These are phyloP conservation scores for Adansonia grandidieri DNA, from an alignment of 441 rosid species.

Conservation along the genomic window DNA sequence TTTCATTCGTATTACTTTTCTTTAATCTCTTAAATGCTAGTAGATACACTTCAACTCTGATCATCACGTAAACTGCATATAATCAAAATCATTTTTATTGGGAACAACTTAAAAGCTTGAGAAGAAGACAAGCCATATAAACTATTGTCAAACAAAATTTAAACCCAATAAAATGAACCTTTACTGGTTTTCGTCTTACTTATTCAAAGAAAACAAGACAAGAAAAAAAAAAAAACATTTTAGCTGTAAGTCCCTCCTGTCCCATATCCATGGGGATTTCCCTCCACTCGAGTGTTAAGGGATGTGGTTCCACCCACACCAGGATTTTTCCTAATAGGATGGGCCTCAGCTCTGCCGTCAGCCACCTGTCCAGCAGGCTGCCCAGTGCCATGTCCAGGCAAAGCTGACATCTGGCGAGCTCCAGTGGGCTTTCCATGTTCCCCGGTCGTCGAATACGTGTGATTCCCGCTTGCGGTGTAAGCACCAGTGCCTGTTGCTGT, in stretches of 20 bases:
- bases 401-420: neutral
- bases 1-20: too few relatives aligned
- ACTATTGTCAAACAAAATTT: too few relatives aligned
- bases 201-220: too few relatives aligned
- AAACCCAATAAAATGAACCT: too few relatives aligned
- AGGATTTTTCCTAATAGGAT: conserved; percentile 1
- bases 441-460: conserved; percentile 17
- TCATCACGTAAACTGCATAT: too few relatives aligned
- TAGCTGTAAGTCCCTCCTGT: neutral
- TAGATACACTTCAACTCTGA: too few relatives aligned
- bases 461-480: conserved; percentile 24
- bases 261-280: conserved; percentile 15
- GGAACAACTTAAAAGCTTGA: too few relatives aligned
- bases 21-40: too few relatives aligned
- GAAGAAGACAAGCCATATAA: too few relatives aligned
- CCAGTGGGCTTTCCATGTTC: neutral
- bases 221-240: neutral
- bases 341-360: neutral
- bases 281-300: neutral
- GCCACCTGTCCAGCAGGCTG: neutral
- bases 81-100: too few relatives aligned
- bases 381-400: conserved; percentile 9
- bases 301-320: conserved; percentile 30
- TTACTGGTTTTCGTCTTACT: too few relatives aligned
- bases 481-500: conserved; percentile 31